Conservation (phyloP, 2,329 filamentous ascomycete species). For the Thielaviopsis cerberus region DNA sequence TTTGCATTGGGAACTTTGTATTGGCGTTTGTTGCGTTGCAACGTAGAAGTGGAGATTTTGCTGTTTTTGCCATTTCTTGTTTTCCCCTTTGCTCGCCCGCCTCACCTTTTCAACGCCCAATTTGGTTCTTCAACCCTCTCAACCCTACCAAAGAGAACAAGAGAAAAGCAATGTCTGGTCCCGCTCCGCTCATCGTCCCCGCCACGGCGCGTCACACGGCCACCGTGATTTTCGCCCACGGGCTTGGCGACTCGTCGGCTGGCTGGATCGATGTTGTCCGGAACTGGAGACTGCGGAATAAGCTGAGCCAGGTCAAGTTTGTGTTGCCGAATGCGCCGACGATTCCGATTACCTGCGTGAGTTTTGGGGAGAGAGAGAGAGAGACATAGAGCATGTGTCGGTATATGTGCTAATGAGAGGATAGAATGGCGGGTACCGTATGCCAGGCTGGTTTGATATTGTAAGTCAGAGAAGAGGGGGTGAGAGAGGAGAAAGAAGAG, state of each 20-base stretch:
- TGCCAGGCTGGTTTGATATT: conserved; percentile 83
- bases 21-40: too few relatives aligned
- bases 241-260: conserved; percentile 65
- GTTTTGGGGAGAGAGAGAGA: conserved; percentile 14
- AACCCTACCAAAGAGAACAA: too few relatives aligned
- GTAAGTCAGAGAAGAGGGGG: conserved; percentile 22
- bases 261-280: conserved; percentile 71
- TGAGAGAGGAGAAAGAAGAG: too few relatives aligned
- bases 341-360: conserved; percentile 69
- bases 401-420: not conserved
- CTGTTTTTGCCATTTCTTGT: too few relatives aligned
- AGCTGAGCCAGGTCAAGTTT: conserved; percentile 81
- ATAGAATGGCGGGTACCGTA: conserved; percentile 55
- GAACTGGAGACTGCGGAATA: conserved; percentile 63
- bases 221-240: conserved; percentile 86
- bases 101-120: too few relatives aligned
- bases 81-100: too few relatives aligned
- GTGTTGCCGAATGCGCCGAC: conserved; percentile 78
- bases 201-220: conserved; percentile 72
- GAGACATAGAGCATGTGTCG: not conserved
- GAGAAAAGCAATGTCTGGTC: conserved; percentile 10
- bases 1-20: too few relatives aligned
- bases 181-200: conserved; percentile 50
- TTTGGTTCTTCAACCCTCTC: too few relatives aligned
- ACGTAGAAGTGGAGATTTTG: too few relatives aligned